Evolutionary conservation across 495 filamentous ascomycete species (phyloP), one percentile per base, ranked within the genome.

Genomic region (Tirmania nivea): DNA sequence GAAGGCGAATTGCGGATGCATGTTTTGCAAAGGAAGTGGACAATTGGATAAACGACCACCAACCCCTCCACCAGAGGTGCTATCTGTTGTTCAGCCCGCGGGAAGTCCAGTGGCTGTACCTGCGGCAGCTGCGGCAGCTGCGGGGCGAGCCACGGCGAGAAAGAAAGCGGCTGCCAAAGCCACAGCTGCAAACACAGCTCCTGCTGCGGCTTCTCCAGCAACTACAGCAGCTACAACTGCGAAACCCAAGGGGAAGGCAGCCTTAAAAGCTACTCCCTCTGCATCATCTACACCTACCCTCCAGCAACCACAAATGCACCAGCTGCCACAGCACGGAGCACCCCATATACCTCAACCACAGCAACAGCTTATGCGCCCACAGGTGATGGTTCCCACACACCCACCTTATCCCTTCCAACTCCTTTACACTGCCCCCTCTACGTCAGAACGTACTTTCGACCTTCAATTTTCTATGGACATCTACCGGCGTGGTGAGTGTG

Each of bases 1-100:
- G 60, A 67, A 68, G 12, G 66, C 67, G n/a, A 78, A 80, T 57
- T 80, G 77, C 61, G 60, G 65, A 10, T 80, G 77, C 58, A 71
- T 69, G 56, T 60, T 75, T 10, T 78, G 75, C 57, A 70, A 55
- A 16, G 59, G 59, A 17, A 56, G 54, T 20, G 21, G 51, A 25
- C 17, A 50, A 10, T 10, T 50, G 39, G 39, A 45, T 4, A 45
- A 8, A 45, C 12, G 39, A 19, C 39, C 39, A 45, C 39, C 39
- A 45, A 19, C 39, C 14, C 39, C 39, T 14, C 39, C 39, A 14
- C 39, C 39, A 8, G 17, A 14, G 12, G 39, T 45, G 25, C 0
- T 31, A 31, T 31, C 25, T 51, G 20, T 11, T n/a, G 34, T 53
- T 21, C 47, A 50, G 47, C 54, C 58, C 7, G 2, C 25, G 25